A percentile compares a stretch with the other conserved stretches of the same genome.
These are phyloP conservation scores for Nannochloropsis salina DNA, from an alignment of 108 stramenopile species.

Conservation along the genomic window DNA sequence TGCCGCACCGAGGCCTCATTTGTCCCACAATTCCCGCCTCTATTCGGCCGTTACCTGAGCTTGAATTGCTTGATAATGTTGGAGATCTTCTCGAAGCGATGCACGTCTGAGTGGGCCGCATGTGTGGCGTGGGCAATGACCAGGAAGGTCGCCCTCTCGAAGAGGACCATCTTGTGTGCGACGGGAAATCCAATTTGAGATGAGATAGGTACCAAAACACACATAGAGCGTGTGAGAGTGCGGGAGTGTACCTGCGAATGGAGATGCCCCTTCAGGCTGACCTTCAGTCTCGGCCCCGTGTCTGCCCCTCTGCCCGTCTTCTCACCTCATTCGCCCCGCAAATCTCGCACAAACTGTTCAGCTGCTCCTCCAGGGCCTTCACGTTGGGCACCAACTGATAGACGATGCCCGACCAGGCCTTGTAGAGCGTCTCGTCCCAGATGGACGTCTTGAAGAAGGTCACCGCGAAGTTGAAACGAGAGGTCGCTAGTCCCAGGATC, in stretches of 20 bases:
- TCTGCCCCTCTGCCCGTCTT: background rate
- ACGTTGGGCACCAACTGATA: constrained; percentile 96
- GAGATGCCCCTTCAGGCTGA: too few relatives aligned
- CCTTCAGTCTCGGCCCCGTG: background rate
- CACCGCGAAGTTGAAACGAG: constrained; percentile 60
- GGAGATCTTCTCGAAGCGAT: constrained; percentile 98
- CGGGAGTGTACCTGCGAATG: too few relatives aligned
- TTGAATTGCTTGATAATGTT: constrained; percentile 99
- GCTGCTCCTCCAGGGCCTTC: constrained; percentile 77
- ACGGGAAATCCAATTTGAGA: too few relatives aligned
- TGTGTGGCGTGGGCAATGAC: constrained; percentile 81
- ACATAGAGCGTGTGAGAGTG: too few relatives aligned
- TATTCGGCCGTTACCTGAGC: background rate
- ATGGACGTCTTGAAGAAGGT: constrained; percentile 86
- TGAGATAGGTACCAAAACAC: too few relatives aligned
- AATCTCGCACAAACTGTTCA: constrained; percentile 74
- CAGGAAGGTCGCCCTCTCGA: constrained; percentile 94
- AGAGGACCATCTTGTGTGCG: constrained; percentile 65
- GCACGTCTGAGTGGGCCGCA: constrained; percentile 83
- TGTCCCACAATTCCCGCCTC: background rate
- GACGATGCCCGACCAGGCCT: constrained; percentile 82
- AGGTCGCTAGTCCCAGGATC: constrained; percentile 58
- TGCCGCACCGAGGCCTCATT: background rate
- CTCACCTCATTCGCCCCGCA: constrained; percentile 95
- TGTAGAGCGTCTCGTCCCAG: constrained; percentile 99